Evolutionary conservation across 2,329 filamentous ascomycete species (phyloP), one percentile per base, ranked within the genome.

Genomic region (Teratosphaeria nubilosa): DNA sequence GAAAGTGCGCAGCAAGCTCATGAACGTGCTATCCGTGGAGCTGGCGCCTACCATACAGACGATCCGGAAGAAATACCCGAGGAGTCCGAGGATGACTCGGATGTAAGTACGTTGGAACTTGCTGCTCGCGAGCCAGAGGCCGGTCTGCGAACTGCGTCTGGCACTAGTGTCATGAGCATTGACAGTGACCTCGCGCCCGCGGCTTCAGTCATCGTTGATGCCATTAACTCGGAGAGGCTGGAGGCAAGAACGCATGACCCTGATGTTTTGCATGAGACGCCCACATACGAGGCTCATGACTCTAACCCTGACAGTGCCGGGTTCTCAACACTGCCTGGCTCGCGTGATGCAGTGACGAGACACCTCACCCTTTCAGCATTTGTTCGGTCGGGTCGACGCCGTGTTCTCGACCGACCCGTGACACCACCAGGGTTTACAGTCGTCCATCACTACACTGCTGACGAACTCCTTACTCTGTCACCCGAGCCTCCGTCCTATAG

Each of bases 1-100:
- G 41, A 20, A n/a, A 22, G 16, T 48, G 41, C n/a, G 5, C 41
- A 20, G 10, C 16, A 48, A 22, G 41, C 41, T 20, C n/a, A 22
- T 11, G n/a, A 48, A 20, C 41, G 41, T 48, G 41, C 41, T 9
- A 48, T 48, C 20, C 41, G 41, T 20, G 41, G 41, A 48, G 41
- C 41, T 11, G 41, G 41, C 41, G n/a, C 53, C n/a, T 61, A 61
- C 51, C 57, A 51, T 7, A 61, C 59, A 13, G 51, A 59, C n/a
- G 59, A 61, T 53, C 59, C 59, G 11, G 59, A 61, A 22, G 59
- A 61, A 34, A 59, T 61, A n/a, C 59, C 59, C 20, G 41, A 48
- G 41, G 16, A 48, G 41, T 48, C 41, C 22, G n/a, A 22, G 16
- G 41, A 48, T 20, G 41, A 20, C 20, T 48, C 41, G 6, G 41